Percentiles rank a stretch among this genome's conserved stretches.
Conservation (phyloP, 495 filamentous ascomycete genomes). For the Penicillium diatomitis region DNA sequence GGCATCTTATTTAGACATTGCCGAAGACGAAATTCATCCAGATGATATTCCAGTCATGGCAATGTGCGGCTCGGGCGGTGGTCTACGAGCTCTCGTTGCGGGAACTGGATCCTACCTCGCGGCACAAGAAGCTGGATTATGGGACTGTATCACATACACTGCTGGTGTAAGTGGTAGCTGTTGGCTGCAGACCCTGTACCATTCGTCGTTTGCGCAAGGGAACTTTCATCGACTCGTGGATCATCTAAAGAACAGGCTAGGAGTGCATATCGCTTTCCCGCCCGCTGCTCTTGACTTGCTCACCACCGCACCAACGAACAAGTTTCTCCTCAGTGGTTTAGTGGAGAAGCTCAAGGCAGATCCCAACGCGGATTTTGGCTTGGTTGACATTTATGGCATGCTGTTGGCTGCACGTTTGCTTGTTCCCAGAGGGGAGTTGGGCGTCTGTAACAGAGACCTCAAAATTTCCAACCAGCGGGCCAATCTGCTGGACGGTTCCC, state of each 20-base stretch:
- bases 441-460: constrained; percentile 63
- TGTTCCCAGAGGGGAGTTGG: constrained; percentile 76
- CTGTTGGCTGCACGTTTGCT: constrained; percentile 74
- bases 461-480: constrained; percentile 77
- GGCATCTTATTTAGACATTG: constrained; percentile 68
- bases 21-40: constrained; percentile 73
- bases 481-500: constrained; percentile 62
- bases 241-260: constrained; percentile 77
- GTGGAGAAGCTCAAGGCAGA: constrained; percentile 86
- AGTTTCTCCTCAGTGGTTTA: constrained; percentile 76
- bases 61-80: constrained; percentile 87
- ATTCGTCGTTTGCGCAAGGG: constrained; percentile 65
- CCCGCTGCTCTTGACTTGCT: constrained; percentile 69
- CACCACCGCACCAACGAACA: constrained; percentile 79
- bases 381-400: constrained; percentile 88
- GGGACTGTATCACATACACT: constrained; percentile 89
- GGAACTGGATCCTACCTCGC: constrained; percentile 77
- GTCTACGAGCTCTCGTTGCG: constrained; percentile 80
- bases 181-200: constrained; percentile 85
- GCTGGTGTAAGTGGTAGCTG: constrained; percentile 92
- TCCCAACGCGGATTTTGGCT: constrained; percentile 68
- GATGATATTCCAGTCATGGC: constrained; percentile 90
- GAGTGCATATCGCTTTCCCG: constrained; percentile 85
- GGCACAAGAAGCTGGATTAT: constrained; percentile 73
- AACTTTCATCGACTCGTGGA: constrained; percentile 59